phyloP scores from a whole-genome alignment of 1,284 basidiomycete genomes.

The Inonotus hispidus region DNA sequence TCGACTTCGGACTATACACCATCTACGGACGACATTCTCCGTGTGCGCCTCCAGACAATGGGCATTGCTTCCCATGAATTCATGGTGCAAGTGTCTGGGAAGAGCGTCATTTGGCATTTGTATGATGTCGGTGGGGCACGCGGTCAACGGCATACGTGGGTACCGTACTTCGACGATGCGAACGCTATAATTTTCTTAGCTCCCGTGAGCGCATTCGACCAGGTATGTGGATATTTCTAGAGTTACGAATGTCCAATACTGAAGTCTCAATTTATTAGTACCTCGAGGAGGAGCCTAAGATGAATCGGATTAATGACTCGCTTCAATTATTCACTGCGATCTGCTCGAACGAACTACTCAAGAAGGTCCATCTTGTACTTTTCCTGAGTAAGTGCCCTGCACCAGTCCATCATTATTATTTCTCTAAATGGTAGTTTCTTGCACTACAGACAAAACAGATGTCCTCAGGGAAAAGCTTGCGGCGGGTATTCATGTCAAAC shows the following conservation, averaged over 20 bases:
- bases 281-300: conserved; percentile 75
- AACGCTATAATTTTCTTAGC: conserved; percentile 84
- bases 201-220: conserved; percentile 82
- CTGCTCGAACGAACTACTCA: conserved; percentile 72
- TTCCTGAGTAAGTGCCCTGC: conserved; percentile 57
- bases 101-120: conserved; percentile 70
- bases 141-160: conserved; percentile 80
- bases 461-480: conserved; percentile 65
- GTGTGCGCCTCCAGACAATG: conserved; percentile 81
- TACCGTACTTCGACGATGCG: conserved; percentile 78
- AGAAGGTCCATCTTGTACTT: conserved; percentile 71
- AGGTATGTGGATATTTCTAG: conserved; percentile 39
- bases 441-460: conserved; percentile 64
- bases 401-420: background rate
- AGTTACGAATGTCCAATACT: background rate
- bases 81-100: conserved; percentile 66
- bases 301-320: conserved; percentile 79
- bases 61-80: conserved; percentile 77
- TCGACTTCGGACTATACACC: conserved; percentile 63
- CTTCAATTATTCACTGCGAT: conserved; percentile 79
- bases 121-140: conserved; percentile 79
- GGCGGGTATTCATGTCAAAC: conserved; percentile 59
- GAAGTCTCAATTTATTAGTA: conserved; percentile 40
- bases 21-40: conserved; percentile 75
- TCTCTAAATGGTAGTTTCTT: background rate